Evolutionary conservation across 768 basidiomycete genomes (phyloP), one percentile per base, ranked within the genome.

Genomic region (Mycena alexandri): DNA sequence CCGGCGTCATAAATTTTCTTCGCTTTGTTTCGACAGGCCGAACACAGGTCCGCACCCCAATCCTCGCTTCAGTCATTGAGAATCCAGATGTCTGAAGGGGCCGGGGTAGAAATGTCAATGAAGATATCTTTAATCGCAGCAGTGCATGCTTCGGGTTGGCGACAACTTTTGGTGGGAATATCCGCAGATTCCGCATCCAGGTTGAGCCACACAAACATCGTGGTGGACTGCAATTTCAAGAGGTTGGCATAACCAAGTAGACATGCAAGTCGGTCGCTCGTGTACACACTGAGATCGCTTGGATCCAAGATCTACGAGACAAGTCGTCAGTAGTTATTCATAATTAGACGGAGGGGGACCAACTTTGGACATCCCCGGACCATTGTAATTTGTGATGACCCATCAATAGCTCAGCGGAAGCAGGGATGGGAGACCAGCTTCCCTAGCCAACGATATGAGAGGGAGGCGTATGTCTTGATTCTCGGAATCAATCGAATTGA

Each of bases 11-110:
- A 57, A 6, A 57, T 5, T 3, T 62, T 13, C 50, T 57, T 47
- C 12, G 55, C 61, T 11, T 43, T 22, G 4, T 14, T 16, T 14
- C 24, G 1, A 34, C 67, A 68, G 22, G 11, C 2, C 0, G 3
- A 7, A 36, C 61, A 68, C 25, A 68, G 3, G 6, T 17, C 14
- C 2, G 4, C 8, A 2, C 41, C 67, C 67, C 61, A 68, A 6
- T 34, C 14, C 5, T 55, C 14, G n/a, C 42, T 5, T 61, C 61
- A 63, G 2, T 22, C 17, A 1, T 52, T 19, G 19, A 68, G 6
- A 10, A 17, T 54, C 9, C 16, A 3, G 61, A 61, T n/a, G 3
- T 34, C 12, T 9, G 51, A 51, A 29, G 29, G 29, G 29, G 29
- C 6, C 6, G 29, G 29, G 3, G 29, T 29, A n/a, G 17, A 29